These are phyloP conservation scores for Fusarium sp. DNA, from an alignment of 2,329 filamentous ascomycete genomes.

Conservation along the genomic window DNA sequence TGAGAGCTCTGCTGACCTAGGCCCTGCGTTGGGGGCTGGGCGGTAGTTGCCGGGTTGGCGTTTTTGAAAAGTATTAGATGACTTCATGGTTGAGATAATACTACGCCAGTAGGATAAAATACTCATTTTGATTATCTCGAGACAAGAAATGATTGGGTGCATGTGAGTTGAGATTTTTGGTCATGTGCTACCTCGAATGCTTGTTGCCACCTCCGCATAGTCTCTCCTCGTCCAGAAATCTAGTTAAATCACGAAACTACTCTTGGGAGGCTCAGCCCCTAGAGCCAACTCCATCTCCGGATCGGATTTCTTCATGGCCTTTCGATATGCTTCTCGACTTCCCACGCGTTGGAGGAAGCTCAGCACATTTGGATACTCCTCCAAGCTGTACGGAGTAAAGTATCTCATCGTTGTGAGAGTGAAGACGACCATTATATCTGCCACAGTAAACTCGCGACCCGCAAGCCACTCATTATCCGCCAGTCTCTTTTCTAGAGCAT, in stretches of 20 bases:
- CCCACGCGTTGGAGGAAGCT: conserved; percentile 59
- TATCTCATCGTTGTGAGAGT: conserved; percentile 70
- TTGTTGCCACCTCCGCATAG: not conserved
- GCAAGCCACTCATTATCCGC: conserved; percentile 64
- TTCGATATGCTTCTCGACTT: conserved; percentile 58
- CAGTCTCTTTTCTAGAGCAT: conserved; percentile 64
- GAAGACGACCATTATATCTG: conserved; percentile 74
- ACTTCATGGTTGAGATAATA: not conserved
- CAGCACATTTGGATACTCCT: conserved; percentile 56
- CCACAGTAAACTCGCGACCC: conserved; percentile 71
- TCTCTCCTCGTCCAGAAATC: not conserved
- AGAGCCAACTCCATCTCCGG: conserved; percentile 54
- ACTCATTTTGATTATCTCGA: not conserved
- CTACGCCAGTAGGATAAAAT: not conserved
- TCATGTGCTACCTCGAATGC: not conserved
- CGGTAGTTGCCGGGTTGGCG: not conserved
- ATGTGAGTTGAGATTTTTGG: not conserved
- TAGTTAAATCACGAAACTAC: conserved; percentile 7
- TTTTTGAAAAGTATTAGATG: not conserved
- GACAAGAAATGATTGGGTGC: not conserved
- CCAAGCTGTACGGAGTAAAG: conserved; percentile 59
- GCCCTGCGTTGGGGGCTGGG: not conserved
- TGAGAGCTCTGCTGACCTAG: not conserved
- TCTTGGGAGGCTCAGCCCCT: conserved; percentile 39
- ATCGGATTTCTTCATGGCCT: conserved; percentile 62